Percentiles rank a stretch among this genome's conserved stretches.
Evolutionary conservation across 2,329 filamentous ascomycete genomes (phyloP).

Genomic region (Talaromyces sp.): DNA sequence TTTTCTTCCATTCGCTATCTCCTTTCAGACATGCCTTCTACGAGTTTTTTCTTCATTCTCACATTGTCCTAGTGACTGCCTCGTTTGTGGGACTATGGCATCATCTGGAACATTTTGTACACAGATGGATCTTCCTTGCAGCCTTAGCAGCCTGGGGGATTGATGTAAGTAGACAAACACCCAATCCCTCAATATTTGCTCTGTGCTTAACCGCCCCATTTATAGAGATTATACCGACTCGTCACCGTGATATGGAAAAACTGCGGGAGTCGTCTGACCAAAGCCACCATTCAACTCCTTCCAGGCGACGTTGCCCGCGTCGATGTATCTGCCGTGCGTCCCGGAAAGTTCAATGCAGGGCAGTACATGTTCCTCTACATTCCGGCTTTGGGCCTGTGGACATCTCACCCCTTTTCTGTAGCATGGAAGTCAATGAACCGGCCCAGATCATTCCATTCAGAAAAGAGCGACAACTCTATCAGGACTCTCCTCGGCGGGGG

Average conservation of each 20-base stretch:
- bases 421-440: conserved; percentile 47
- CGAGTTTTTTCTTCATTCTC: conserved; percentile 86
- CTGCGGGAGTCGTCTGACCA: conserved; percentile 46
- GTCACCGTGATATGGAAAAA: conserved; percentile 6
- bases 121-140: conserved; percentile 50
- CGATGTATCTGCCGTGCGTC: conserved; percentile 59
- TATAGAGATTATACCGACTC: conserved; percentile 8
- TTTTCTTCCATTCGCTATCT: conserved; percentile 8
- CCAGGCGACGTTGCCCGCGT: conserved; percentile 62
- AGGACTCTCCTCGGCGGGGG: conserved; percentile 30
- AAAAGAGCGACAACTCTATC: background rate
- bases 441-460: background rate
- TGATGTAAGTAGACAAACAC: conserved; percentile 43
- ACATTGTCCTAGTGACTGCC: conserved; percentile 69
- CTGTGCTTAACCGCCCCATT: background rate
- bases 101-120: conserved; percentile 43
- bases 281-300: conserved; percentile 59
- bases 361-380: conserved; percentile 68
- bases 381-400: conserved; percentile 57
- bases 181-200: background rate
- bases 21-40: conserved; percentile 84
- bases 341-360: conserved; percentile 58
- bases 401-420: conserved; percentile 68
- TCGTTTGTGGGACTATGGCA: conserved; percentile 69
- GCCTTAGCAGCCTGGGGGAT: conserved; percentile 66